Conservation (phyloP, 164 flowering plant genomes). For the Annona cherimola region DNA sequence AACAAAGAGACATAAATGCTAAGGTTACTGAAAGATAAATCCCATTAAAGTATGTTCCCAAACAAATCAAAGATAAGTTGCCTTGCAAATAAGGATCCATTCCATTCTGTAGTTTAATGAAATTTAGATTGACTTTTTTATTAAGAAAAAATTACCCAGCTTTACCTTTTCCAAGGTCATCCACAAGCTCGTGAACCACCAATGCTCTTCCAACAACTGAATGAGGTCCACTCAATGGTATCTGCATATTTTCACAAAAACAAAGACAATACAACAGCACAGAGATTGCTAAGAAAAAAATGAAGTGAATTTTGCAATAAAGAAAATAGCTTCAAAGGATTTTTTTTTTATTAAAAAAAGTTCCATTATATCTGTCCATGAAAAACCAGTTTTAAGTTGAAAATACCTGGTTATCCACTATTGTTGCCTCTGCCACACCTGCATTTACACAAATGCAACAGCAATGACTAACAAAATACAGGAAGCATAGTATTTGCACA, state of each 20-base stretch:
- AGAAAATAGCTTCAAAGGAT: not conserved
- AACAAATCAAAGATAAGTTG: not conserved
- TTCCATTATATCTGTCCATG: not conserved
- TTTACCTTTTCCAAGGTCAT: slow-evolving; percentile 98
- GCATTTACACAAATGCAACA: slow-evolving; percentile 5
- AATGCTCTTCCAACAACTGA: slow-evolving; percentile 86
- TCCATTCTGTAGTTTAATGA: too few relatives aligned
- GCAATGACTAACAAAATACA: not conserved
- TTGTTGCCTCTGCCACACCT: slow-evolving; percentile 96
- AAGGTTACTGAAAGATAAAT: not conserved
- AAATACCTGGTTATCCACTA: slow-evolving; percentile 76
- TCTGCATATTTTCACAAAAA: slow-evolving; percentile 38
- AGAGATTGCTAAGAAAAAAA: not conserved
- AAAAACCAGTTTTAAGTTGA: not conserved
- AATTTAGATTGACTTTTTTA: too few relatives aligned
- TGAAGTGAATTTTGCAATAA: slow-evolving; percentile 1
- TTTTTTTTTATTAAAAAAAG: too few relatives aligned
- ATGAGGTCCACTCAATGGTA: slow-evolving; percentile 76
- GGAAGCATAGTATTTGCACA: not conserved
- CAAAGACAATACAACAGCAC: not conserved
- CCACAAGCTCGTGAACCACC: slow-evolving; percentile 93
- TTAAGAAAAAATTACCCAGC: too few relatives aligned
- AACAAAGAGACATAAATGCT: not conserved
- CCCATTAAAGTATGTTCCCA: not conserved
- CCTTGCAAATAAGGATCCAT: slow-evolving; percentile 1